Base-by-base conservation (phyloP, 169 alveolate genomes). In the Cryptosporidium sp. region DNA sequence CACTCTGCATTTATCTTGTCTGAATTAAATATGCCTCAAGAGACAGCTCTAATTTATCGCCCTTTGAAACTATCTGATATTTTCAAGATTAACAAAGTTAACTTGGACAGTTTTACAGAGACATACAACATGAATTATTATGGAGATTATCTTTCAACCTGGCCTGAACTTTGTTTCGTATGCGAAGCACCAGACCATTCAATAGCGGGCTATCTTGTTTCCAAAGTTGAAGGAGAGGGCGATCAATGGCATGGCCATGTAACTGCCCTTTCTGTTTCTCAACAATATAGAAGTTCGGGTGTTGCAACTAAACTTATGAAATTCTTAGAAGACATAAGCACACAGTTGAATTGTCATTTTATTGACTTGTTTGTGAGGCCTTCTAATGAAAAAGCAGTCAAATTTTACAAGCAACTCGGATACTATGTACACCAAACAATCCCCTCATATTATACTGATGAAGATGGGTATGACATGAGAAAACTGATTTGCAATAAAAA, bases 211-310 rank as follows among this genome's bases (percentile, higher is more conserved):
- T 97, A 97, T 86, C 94, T 97, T 52, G 69, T 97, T 37, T 97
- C 98, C 10, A 96, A 96, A 89, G 98, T 96, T 10, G 99, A 97
- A 85, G 98, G 99, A 52, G 93, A 84, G 14, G 96, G 94, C 33
- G 91, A 87, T 42, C 94, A 94, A 87, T 97, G 99, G 99, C 99
- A 97, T 91, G 99, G 99, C 12, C 99, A 97, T 92, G 98, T 97
- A 51, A 95, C 98, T 67, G 99, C 99, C 10, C 96, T 97, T 23
- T 96, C 99, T 33, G 98, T 97, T 1, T 98, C 98, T 12, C 99
- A 98, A 0, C 95, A 96, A 72, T 96, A 93, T 70, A 92, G 99
- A 85, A 93, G 94, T 75, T 93, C 95, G 85, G 98, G 98, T n/a
- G 93, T 97, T 35, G 99, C 99, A 35, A 91, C 95, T 56, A 92